Evolutionary conservation across 768 basidiomycete genomes (phyloP), one percentile per base, ranked within the genome.

Genomic region (Trametes sanguinea): DNA sequence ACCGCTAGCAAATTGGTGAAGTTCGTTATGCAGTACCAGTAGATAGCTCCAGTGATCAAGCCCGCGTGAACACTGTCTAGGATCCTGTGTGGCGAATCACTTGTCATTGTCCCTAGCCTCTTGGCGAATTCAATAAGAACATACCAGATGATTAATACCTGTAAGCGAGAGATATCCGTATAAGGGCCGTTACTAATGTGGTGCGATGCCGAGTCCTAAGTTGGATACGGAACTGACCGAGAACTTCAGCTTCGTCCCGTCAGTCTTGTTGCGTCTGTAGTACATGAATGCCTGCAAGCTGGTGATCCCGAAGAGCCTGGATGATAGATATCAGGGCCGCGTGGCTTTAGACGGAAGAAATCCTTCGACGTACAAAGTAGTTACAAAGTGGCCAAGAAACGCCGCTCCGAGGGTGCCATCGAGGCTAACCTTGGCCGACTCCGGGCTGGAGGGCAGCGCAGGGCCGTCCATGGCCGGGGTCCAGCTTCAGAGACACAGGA

Each of bases 401-500:
- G 64, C 64, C 1, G 65, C 67, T 1, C 67, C 67, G 33, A 68
- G 60, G 16, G 67, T 68, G 54, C 47, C 44, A 53, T 68, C 57
- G 44, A 65, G 60, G 33, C 35, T 37, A 37, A 37, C 35, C 35
- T 37, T 42, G 44, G 14, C 35, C 22, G 30, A 42, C 32, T 10
- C 40, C 32, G 50, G 58, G 14, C 42, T 29, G 3, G 45, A 14
- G 40, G 40, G 30, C 11, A 50, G 30, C 14, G 11, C 30, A 4
- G 29, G 29, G 29, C 27, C 32, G 30, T 32, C 48, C 14, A 43
- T 43, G 42, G 11, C 6, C 35, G 35, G 35, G 6, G 11, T 37
- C 22, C 22, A 22, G 22, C 22, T 22, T 22, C 22, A 22, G 35
- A 37, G 35, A 37, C 11, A 37, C 35, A 37, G 35, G 32, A 30